Evolutionary conservation across 352 stramenopile genomes (phyloP), one percentile per base, ranked within the genome.

Genomic region (Saprolegnia diclina): DNA sequence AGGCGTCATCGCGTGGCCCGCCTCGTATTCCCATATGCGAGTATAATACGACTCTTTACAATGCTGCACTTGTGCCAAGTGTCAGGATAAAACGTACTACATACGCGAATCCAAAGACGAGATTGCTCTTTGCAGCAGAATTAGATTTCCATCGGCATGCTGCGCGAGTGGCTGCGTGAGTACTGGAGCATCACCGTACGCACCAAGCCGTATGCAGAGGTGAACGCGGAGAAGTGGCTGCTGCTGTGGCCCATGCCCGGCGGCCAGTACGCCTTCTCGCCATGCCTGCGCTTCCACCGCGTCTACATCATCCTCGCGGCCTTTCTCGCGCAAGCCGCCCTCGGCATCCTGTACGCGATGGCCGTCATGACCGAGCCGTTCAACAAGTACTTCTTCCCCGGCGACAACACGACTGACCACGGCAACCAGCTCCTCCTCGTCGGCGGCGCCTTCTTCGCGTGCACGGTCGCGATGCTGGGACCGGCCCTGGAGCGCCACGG

Each of bases 131-230:
- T 19, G 45, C 45, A 52, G 18, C 45, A 52, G 45, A 52, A 52
- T 52, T 52, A 21, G 45, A 52, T 52, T 52, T 52, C 53, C 29
- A 59, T 16, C 19, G 53, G 22, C 11, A 21, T 59, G 53, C 9
- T 63, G n/a, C n/a, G n/a, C 10, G 55, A 63, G 21, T 63, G 55
- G 55, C 18, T 63, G 32, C 9, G 9, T 48, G 55, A 48, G 9
- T 66, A 66, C 29, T 66, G 59, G 59, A 13, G 59, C 18, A 52
- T 66, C 26, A 24, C 16, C 40, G 59, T 66, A 0, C 59, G 21
- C 10, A 13, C 35, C 59, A 66, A 66, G 29, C 42, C 59, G 16
- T n/a, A 18, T 0, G 59, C 32, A 35, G 59, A 66, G n/a, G 14
- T 66, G 10, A 32, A 66, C 22, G 59, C 59, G 18, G 59, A 66